Base-by-base conservation (phyloP, 495 filamentous ascomycete genomes). In the Podospora pseudoanserina region DNA sequence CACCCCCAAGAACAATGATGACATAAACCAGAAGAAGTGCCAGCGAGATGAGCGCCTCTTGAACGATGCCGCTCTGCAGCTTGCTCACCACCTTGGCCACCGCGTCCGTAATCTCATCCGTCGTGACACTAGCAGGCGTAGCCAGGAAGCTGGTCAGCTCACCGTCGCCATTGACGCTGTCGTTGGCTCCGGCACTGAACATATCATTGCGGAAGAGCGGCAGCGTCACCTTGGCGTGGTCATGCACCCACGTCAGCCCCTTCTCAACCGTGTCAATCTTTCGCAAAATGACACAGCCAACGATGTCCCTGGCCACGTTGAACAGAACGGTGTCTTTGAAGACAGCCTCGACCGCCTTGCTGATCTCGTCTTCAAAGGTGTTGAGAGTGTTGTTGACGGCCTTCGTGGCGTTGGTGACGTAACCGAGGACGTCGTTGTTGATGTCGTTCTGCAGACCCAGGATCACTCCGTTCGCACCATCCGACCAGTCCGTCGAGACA, bases 311-410 rank as follows among this genome's bases (percentile, higher is more conserved):
- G 59, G 96, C 84, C 0, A 93, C 91, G 4, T 86, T 84, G 67
- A 90, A 83, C 54, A 96, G 88, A 27, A 91, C 65, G 0, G 96
- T 97, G 60, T 86, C 86, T 44, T 91, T 89, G 76, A 98, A 96
- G n/a, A 91, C 90, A 0, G 77, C 76, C 71, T 91, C 91, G 58
- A 98, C 82, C 2, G 86, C 87, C 34, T 85, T 80, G 67, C 84
- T 86, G 76, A 93, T 93, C 65, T 90, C 84, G 34, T 90, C 82
- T 65, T 93, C 86, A 76, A 97, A 92, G 16, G 84, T 82, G 70
- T 92, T 94, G 27, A 99, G 86, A 0, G 95, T 98, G 67, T 89
- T 75, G 76, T 98, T 98, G 61, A 97, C 81, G 0, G 91, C 90
- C 4, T 78, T 79, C 0, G 94, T 97, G 13, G 88, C 90, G 49